These are phyloP conservation scores for Cystofilobasidium capitatum DNA, from an alignment of 768 basidiomycete genomes.

Conservation along the genomic window DNA sequence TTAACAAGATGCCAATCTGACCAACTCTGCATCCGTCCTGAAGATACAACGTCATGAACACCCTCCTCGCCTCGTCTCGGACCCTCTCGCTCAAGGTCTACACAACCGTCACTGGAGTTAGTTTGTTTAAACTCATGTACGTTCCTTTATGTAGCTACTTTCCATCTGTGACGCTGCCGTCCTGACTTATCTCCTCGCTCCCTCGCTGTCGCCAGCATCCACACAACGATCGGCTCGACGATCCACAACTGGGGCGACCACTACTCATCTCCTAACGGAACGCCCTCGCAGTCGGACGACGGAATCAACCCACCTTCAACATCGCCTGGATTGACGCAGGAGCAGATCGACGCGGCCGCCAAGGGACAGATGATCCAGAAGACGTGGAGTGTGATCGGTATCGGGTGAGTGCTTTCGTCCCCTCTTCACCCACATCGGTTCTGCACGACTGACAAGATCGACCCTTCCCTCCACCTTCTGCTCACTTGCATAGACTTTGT, in stretches of 20 bases:
- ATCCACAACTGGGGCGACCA: conserved; percentile 21
- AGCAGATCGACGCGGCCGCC: conserved; percentile 3
- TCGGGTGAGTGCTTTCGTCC: conserved; percentile 4
- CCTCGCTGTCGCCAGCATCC: conserved; percentile 43
- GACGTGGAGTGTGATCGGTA: conserved; percentile 23
- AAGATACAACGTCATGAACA: conserved; percentile 79
- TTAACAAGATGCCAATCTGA: too few species aligned
- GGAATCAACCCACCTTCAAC: not conserved
- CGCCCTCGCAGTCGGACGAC: not conserved
- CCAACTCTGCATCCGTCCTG: conserved; percentile 28
- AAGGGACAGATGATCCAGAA: conserved; percentile 19
- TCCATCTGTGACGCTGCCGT: too few species aligned
- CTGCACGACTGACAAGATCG: too few species aligned
- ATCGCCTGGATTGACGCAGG: not conserved
- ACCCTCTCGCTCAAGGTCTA: conserved; percentile 58
- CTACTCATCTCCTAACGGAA: not conserved
- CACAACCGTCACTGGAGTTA: conserved; percentile 66
- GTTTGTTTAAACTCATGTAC: conserved; percentile 70
- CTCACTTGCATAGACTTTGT: conserved; percentile 45
- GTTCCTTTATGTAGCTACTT: conserved; percentile 1
- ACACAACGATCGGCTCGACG: conserved; percentile 64
- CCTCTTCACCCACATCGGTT: too few species aligned
- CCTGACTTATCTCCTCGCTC: not conserved
- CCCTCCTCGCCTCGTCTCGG: conserved; percentile 77
- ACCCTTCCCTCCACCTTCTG: not conserved